A percentile compares a stretch with the other conserved stretches of the same genome.
phyloP scores from a whole-genome alignment of 2,329 filamentous ascomycete species.

The Fusarium sp. region DNA sequence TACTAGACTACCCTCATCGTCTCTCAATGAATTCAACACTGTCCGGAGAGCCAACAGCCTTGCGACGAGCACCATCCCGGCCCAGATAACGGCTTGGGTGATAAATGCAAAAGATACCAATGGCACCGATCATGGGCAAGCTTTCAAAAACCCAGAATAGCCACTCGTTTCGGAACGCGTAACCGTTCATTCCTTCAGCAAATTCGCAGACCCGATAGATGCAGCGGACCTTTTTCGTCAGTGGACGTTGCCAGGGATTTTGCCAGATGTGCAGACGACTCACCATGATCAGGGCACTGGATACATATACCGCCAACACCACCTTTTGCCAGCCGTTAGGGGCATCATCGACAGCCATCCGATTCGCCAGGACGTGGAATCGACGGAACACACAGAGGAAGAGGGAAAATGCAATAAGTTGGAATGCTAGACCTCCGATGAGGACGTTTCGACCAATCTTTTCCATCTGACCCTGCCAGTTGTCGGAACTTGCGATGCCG shows the following conservation, averaged over 20 bases:
- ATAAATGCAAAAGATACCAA: constrained; percentile 62
- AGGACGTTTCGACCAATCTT: constrained; percentile 55
- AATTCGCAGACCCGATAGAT: constrained; percentile 67
- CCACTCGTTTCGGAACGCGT: constrained; percentile 64
- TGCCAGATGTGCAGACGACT: constrained; percentile 23
- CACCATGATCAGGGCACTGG: constrained; percentile 60
- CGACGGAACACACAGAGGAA: constrained; percentile 56
- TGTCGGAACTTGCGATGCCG: constrained; percentile 55
- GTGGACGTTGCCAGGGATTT: not conserved
- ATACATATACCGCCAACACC: constrained; percentile 57
- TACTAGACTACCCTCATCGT: not conserved
- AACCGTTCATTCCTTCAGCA: constrained; percentile 62
- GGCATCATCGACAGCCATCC: constrained; percentile 39
- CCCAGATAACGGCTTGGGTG: constrained; percentile 59
- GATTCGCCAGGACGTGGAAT: constrained; percentile 52
- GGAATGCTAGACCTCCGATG: constrained; percentile 56
- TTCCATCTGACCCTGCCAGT: constrained; percentile 57
- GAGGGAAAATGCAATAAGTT: constrained; percentile 55
- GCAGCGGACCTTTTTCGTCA: constrained; percentile 57
- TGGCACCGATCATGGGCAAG: constrained; percentile 60
- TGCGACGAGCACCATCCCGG: constrained; percentile 10
- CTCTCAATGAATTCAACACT: constrained; percentile 22
- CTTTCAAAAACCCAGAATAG: constrained; percentile 65
- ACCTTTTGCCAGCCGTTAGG: constrained; percentile 54
- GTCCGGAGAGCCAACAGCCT: constrained; percentile 5